Base-by-base conservation (phyloP, 225 moss, liverwort and hornwort species). In the Pseudoscleropodium purum region DNA sequence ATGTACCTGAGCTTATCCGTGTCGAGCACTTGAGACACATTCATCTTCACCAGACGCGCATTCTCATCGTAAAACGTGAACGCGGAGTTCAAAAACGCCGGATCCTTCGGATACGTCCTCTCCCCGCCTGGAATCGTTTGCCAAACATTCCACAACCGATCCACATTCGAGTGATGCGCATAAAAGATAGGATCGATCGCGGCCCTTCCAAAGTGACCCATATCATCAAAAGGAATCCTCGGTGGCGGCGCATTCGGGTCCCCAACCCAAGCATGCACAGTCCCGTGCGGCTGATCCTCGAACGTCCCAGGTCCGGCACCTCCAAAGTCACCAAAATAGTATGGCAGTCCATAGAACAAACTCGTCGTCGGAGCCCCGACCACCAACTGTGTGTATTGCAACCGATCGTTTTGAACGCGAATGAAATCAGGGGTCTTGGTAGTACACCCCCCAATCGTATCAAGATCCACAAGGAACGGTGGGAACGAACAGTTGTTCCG, bases 1-100 rank as follows among this genome's bases (percentile, higher is more conserved):
- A 0, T 2, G 5, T 60, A 80, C 80, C 80, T 80, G 18, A 80
- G 80, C 41, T 59, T 59, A 13, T 80, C 41, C 90, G 34, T 36
- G 81, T 90, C 90, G 37, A 90, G 90, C 27, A 56, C 23, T 13
- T 90, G 86, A 36, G 86, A 83, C 2, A 93, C 89, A n/a, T 87
- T 93, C 13, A 91, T 91, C 51, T 79, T 87, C 47, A 92, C 90
- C 33, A 94, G 85, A 15, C 90, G 83, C n/a, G 90, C 92, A 45
- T 93, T 67, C 89, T 94, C 94, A 57, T 95, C 93, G 68, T 92
- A 96, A 36, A 88, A 93, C 6, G 91, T 86, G 31, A 95, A 93
- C 49, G 83, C 51, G 0, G 93, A 89, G 56, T 94, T 5, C 39
- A 94, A 31, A 34, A 83, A 95, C 25, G 90, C 89, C 0, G 91